Conservation (phyloP, 352 stramenopile genomes). For the Thalassiosira oceanica region DNA sequence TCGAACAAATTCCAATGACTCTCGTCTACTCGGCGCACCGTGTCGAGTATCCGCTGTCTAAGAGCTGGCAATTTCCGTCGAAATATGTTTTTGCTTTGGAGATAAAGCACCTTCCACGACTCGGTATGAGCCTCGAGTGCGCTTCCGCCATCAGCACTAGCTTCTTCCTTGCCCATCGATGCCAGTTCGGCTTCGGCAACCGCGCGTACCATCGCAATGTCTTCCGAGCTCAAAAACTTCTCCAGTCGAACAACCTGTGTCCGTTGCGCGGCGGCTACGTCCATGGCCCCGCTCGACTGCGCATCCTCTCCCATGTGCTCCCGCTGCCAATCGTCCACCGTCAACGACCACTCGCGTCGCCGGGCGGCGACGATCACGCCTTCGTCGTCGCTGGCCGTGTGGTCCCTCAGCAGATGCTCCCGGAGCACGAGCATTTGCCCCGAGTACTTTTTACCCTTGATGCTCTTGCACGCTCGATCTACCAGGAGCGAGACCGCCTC, state of each 20-base stretch:
- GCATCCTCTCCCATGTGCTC: conserved; percentile 10
- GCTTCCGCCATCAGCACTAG: conserved; percentile 5
- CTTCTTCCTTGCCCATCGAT: background rate
- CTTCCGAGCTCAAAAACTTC: conserved; percentile 11
- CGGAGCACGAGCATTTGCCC: conserved; percentile 15
- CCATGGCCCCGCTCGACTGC: conserved; percentile 12
- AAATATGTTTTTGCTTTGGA: conserved; percentile 12
- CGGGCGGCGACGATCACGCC: conserved; percentile 12
- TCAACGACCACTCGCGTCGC: conserved; percentile 12
- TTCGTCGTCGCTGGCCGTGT: conserved; percentile 5
- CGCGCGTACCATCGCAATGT: conserved; percentile 15
- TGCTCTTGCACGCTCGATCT: conserved; percentile 8
- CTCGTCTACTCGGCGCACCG: conserved; percentile 9
- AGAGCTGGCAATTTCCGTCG: conserved; percentile 10
- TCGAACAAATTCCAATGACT: conserved; percentile 17
- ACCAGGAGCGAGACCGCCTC: conserved; percentile 6
- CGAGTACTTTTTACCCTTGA: no score
- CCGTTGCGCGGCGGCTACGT: conserved; percentile 7
- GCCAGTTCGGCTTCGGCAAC: conserved; percentile 5
- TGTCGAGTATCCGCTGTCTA: conserved; percentile 10
- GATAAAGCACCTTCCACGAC: conserved; percentile 13
- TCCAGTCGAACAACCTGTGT: conserved; percentile 16
- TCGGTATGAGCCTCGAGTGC: no score
- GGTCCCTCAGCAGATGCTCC: conserved; percentile 18
- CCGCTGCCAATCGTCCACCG: conserved; percentile 13